Base-by-base conservation (phyloP, 208 protist genomes). In the Trypanosoma grayi region DNA sequence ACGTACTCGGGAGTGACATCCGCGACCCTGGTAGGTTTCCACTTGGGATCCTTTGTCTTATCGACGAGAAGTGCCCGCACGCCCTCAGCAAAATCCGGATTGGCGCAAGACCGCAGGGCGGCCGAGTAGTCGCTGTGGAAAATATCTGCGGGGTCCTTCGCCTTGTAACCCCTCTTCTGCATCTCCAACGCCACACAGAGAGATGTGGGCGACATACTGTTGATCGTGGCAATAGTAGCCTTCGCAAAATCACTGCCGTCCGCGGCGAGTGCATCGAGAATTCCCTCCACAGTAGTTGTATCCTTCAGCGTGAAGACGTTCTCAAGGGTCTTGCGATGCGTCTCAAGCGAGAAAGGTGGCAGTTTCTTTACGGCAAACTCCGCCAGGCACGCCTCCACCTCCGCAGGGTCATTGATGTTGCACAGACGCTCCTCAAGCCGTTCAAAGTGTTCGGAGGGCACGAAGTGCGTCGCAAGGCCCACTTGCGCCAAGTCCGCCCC, bases 391-490 rank as follows among this genome's bases (percentile, higher is more conserved):
- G 16, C 55, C 43, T 78, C 81, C n/a, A 85, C 73, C 1, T 65
- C 54, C 6, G 43, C 34, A 11, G 82, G 50, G 4, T 60, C 46
- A 13, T 52, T 30, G 37, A 88, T 59, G n/a, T 71, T 22, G 43
- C 73, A 73, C 37, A 96, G 57, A 2, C 62, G 70, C 28, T 75
- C 62, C 73, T 90, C 73, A 22, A 96, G 67, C 39, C 72, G 25
- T 8, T 28, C 36, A 40, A 96, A 63, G 50, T 65, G 73, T 1
- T 27, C 66, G 3, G 71, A 77, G 11, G 79, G 69, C 10, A 94
- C 84, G 56, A 77, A 95, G 67, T 95, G 83, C 16, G 91, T 94
- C 0, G 84, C 91, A 41, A 96, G 60, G 25, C 87, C 87, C 2
- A 73, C 46, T 64, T 88, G 81, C 28, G 81, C 65, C 46, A 81